phyloP scores from a whole-genome alignment of 1,284 basidiomycete genomes.

The Sporisorium graminicola region DNA sequence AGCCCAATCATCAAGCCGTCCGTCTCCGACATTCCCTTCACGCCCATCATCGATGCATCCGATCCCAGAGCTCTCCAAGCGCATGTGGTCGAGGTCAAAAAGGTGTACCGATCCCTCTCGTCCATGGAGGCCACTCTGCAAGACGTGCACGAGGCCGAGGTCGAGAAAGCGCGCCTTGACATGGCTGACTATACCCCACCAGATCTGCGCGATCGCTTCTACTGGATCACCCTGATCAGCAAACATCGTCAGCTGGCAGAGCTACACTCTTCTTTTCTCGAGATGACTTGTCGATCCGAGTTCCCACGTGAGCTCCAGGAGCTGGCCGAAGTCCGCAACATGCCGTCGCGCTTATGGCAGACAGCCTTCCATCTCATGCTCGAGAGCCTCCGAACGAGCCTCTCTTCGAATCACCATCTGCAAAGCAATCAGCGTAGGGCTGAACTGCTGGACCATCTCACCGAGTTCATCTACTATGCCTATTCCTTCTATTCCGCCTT shows the following conservation, averaged over 20 bases:
- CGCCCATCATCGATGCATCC: constrained; percentile 20
- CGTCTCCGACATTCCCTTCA: constrained; percentile 25
- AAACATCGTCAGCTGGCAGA: constrained; percentile 80
- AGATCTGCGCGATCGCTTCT: constrained; percentile 41
- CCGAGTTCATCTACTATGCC: constrained; percentile 92
- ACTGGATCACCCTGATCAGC: constrained; percentile 52
- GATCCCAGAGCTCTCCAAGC: constrained; percentile 37
- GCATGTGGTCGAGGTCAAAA: constrained; percentile 80
- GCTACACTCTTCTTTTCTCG: constrained; percentile 86
- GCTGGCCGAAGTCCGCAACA: constrained; percentile 93
- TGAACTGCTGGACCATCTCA: constrained; percentile 78
- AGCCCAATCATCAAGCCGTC: constrained; percentile 35
- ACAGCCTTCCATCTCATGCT: constrained; percentile 89
- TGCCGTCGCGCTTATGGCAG: constrained; percentile 92
- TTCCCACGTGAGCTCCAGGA: constrained; percentile 87
- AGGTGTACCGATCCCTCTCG: constrained; percentile 81
- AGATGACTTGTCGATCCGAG: constrained; percentile 85
- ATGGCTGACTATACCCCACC: constrained; percentile 37
- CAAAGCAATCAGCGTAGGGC: constrained; percentile 19
- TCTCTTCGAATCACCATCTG: constrained; percentile 73
- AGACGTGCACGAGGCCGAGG: constrained; percentile 65
- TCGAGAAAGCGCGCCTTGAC: constrained; percentile 15
- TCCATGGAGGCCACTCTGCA: constrained; percentile 80
- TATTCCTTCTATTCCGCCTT: constrained; percentile 93
- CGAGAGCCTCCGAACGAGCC: constrained; percentile 84